Conservation (phyloP, 495 filamentous ascomycete genomes). For the Lasiosphaeria hispida region DNA sequence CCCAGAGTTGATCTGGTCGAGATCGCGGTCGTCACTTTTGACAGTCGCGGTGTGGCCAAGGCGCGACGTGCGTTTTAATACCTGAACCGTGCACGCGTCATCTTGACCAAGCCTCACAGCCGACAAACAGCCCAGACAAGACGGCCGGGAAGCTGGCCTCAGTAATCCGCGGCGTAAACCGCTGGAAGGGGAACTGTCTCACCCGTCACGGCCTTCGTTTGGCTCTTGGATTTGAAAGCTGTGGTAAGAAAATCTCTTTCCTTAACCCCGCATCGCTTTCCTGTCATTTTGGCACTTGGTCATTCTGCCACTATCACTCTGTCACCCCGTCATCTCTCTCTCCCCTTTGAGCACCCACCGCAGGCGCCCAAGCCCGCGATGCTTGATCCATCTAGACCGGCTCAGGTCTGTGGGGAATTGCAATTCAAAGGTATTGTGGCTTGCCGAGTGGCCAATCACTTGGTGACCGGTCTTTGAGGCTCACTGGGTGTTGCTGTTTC, state of each 20-base stretch:
- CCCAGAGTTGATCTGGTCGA: slow-evolving; percentile 3
- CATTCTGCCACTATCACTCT: neutral
- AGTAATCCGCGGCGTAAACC: neutral
- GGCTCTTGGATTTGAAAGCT: slow-evolving; percentile 1
- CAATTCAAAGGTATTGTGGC: slow-evolving; percentile 13
- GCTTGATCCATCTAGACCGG: neutral
- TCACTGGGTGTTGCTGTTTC: slow-evolving; percentile 10
- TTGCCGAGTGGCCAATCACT: slow-evolving; percentile 18
- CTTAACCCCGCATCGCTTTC: slow-evolving; percentile 1
- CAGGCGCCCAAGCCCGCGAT: neutral
- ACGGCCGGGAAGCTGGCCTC: neutral
- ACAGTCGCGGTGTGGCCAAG: slow-evolving; percentile 22
- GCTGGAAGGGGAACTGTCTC: neutral
- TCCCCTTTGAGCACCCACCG: neutral
- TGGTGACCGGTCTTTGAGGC: slow-evolving; percentile 8
- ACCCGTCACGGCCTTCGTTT: slow-evolving; percentile 2
- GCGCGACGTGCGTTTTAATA: slow-evolving; percentile 18
- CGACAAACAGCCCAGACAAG: neutral
- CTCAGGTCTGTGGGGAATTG: neutral
- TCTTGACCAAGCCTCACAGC: slow-evolving; percentile 10
- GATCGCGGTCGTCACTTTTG: slow-evolving; percentile 26
- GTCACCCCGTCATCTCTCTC: neutral
- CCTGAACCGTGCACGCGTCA: slow-evolving; percentile 29
- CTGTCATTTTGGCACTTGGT: neutral
- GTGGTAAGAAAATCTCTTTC: slow-evolving; percentile 13